phyloP scores from a whole-genome alignment of 1,139 yeast species.

The Pichia sp. region DNA sequence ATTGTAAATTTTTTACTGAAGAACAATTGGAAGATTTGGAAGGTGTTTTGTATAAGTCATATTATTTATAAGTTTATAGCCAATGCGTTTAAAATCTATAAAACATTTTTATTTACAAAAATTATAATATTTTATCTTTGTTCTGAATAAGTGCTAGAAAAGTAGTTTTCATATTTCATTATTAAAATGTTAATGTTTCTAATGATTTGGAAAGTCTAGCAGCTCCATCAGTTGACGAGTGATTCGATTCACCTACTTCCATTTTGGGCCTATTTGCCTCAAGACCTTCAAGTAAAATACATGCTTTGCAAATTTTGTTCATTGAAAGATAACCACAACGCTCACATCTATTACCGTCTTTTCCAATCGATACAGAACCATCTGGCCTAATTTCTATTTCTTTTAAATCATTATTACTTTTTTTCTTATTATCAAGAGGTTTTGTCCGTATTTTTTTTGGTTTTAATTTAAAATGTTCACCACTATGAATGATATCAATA shows the following conservation, averaged over 20 bases:
- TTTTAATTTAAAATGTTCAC: constrained; percentile 73
- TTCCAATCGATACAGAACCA: constrained; percentile 49
- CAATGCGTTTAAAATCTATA: too few relatives aligned
- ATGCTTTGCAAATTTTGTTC: constrained; percentile 86
- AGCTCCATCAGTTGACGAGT: constrained; percentile 46
- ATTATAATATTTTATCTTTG: too few relatives aligned
- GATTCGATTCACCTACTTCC: constrained; percentile 38
- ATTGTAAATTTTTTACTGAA: constrained; percentile 64
- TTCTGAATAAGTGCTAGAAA: too few relatives aligned
- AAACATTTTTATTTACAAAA: too few relatives aligned
- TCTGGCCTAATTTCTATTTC: constrained; percentile 53
- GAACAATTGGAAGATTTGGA: constrained; percentile 87
- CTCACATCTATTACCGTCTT: constrained; percentile 70
- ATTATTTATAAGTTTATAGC: constrained; percentile 52
- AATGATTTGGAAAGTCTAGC: constrained; percentile 61
- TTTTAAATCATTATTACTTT: neutral
- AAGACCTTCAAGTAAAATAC: constrained; percentile 78
- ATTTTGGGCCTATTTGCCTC: constrained; percentile 64
- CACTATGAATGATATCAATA: constrained; percentile 88
- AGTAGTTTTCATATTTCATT: too few relatives aligned
- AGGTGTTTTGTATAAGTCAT: constrained; percentile 91
- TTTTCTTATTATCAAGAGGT: constrained; percentile 11
- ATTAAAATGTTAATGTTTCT: constrained; percentile 55
- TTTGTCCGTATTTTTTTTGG: constrained; percentile 37
- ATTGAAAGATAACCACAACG: constrained; percentile 90